Evolutionary conservation across 495 filamentous ascomycete genomes (phyloP), one percentile per base, ranked within the genome.

Genomic region (Chaetomium fimeti): DNA sequence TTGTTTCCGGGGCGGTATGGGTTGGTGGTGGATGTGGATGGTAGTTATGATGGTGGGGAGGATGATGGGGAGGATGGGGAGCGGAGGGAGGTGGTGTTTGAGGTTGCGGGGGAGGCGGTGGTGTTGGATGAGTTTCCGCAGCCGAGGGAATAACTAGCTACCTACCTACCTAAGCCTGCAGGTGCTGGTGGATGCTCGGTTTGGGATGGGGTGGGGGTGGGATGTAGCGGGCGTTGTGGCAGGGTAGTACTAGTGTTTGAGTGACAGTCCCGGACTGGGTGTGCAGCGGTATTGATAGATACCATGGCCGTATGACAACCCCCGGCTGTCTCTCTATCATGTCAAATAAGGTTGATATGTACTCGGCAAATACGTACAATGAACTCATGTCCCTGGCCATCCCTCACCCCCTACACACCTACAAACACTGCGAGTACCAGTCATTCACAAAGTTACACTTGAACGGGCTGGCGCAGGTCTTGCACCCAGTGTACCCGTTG

Each of bases 1-100:
- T 52, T 91, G 55, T 89, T 86, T 69, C 87, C 87, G 0, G 88
- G 88, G 0, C 69, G 72, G 7, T 91, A 91, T 69, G 77, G 76
- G 18, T 48, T 90, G 62, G 70, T 82, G 25, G 64, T 90, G 64
- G 86, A 88, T 52, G 55, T 58, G 20, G 55, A 56, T 36, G 53
- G 20, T 49, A 24, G 71, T 3, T n/a, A 73, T 55, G n/a, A 28
- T 5, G 29, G 15, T 7, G 47, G 47, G 47, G 38, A 40, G 28
- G 52, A 28, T 18, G 11, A 48, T 45, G 57, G 24, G 53, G 27
- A 73, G 22, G 68, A 72, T 57, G 66, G 16, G n/a, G 51, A 38
- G 32, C 27, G 51, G 51, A 54, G 67, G 16, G 64, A 49, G 36
- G 67, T 73, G 61, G 74, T 69, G 27, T 80, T 83, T 64, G 74